phyloP scores from a whole-genome alignment of 768 basidiomycete genomes.

The Dictyophora rubrovolvata region DNA sequence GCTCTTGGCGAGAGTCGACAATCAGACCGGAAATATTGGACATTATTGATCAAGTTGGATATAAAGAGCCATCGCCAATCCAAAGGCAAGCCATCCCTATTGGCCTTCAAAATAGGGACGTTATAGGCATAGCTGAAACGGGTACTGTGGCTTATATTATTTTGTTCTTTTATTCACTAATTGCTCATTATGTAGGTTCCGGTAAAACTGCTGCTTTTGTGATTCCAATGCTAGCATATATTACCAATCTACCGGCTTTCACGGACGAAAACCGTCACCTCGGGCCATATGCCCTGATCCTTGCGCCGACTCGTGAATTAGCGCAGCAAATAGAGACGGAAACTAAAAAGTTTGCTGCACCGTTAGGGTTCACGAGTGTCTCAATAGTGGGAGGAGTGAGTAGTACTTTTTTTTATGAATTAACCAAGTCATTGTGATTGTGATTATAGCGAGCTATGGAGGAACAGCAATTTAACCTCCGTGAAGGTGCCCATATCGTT shows the following conservation, averaged over 20 bases:
- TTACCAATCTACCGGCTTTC: slow-evolving; percentile 73
- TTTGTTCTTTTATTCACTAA: slow-evolving; percentile 3
- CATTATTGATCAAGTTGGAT: slow-evolving; percentile 85
- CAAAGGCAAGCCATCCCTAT: slow-evolving; percentile 99
- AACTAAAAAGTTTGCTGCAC: slow-evolving; percentile 81
- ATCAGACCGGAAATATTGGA: slow-evolving; percentile 74
- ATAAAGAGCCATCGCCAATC: slow-evolving; percentile 94
- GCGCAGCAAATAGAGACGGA: slow-evolving; percentile 96
- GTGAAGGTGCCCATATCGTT: slow-evolving; percentile 97
- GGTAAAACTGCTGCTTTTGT: slow-evolving; percentile 99
- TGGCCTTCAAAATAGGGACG: slow-evolving; percentile 89
- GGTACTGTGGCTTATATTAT: slow-evolving; percentile 36
- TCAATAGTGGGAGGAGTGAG: slow-evolving; percentile 96
- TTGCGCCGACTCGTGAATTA: slow-evolving; percentile 96
- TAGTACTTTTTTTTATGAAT: slow-evolving; percentile 14
- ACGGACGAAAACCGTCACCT: slow-evolving; percentile 89
- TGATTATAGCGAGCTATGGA: slow-evolving; percentile 70
- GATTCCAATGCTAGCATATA: slow-evolving; percentile 95
- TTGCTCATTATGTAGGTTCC: slow-evolving; percentile 49
- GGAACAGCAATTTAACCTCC: slow-evolving; percentile 95
- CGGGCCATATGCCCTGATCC: slow-evolving; percentile 86
- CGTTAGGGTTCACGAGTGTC: slow-evolving; percentile 87
- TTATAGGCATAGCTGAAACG: slow-evolving; percentile 98
- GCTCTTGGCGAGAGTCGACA: slow-evolving; percentile 81
- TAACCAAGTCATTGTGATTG: slow-evolving; percentile 7